Evolutionary conservation across 2,329 filamentous ascomycete genomes (phyloP).

Genomic region (Sarocladium oryzae): DNA sequence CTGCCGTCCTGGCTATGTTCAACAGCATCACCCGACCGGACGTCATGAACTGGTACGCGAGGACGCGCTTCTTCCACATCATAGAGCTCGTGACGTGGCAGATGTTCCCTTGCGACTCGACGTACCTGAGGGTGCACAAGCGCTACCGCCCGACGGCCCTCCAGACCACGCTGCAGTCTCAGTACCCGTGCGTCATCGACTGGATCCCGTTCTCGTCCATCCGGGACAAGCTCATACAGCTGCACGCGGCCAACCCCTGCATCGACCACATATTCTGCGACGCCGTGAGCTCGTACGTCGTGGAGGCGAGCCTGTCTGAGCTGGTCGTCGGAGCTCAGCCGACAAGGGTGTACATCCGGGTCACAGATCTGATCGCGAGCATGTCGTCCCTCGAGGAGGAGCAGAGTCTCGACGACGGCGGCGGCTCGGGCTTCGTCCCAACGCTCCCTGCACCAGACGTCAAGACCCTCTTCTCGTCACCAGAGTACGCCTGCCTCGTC

Average conservation of each 20-base stretch:
- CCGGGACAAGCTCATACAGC: constrained; percentile 21
- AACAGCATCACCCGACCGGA: constrained; percentile 28
- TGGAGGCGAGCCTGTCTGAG: constrained; percentile 23
- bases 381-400: too few relatives aligned
- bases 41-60: constrained; percentile 34
- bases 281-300: constrained; percentile 25
- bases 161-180: constrained; percentile 18
- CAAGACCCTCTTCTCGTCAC: constrained; percentile 17
- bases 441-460: constrained; percentile 21
- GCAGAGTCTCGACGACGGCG: constrained; percentile 17
- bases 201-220: constrained; percentile 25
- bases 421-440: not conserved
- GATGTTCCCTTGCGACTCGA: constrained; percentile 21
- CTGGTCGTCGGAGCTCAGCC: constrained; percentile 19
- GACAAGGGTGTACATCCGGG: constrained; percentile 21
- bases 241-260: constrained; percentile 23
- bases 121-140: constrained; percentile 21
- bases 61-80: constrained; percentile 27
- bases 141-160: constrained; percentile 21
- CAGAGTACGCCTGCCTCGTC: constrained; percentile 18
- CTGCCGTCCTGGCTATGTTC: constrained; percentile 26
- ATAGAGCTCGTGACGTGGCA: constrained; percentile 28
- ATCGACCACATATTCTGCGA: constrained; percentile 28
- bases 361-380: constrained; percentile 24
- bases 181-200: constrained; percentile 23